Conservation (phyloP, 768 basidiomycete genomes). For the Dioszegia hungarica region DNA sequence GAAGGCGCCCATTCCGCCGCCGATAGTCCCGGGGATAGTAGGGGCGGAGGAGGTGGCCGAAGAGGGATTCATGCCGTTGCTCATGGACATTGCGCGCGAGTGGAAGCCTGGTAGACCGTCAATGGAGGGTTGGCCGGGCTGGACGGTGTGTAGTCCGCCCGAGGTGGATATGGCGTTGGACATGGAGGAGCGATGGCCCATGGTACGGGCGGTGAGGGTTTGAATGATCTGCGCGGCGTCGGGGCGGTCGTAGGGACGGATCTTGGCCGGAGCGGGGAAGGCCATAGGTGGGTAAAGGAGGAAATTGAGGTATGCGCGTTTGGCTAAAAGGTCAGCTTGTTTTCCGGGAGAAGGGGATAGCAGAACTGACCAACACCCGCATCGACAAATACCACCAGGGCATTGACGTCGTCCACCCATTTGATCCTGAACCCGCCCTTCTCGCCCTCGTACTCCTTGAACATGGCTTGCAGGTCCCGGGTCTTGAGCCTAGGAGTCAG, state of each 20-base stretch:
- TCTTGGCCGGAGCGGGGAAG: slow-evolving; percentile 45
- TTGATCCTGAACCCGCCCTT: slow-evolving; percentile 97
- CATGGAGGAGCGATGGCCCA: slow-evolving; percentile 39
- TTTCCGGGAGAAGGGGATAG: neutral
- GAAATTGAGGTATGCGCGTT: slow-evolving; percentile 87
- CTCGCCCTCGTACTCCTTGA: slow-evolving; percentile 78
- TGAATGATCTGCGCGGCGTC: slow-evolving; percentile 67
- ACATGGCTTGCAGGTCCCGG: slow-evolving; percentile 86
- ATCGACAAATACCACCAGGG: slow-evolving; percentile 90
- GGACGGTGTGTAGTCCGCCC: neutral
- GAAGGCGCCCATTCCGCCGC: neutral
- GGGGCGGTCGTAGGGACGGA: slow-evolving; percentile 88
- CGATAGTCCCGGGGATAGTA: neutral
- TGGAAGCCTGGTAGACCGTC: slow-evolving; percentile 4
- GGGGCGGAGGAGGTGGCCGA: too few relatives aligned
- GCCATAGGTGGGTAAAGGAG: slow-evolving; percentile 67
- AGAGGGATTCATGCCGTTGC: neutral
- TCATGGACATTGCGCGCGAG: slow-evolving; percentile 6
- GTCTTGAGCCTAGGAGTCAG: slow-evolving; percentile 66
- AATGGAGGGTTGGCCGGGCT: neutral
- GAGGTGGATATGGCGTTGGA: slow-evolving; percentile 11
- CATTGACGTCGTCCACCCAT: slow-evolving; percentile 95
- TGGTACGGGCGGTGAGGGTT: slow-evolving; percentile 47
- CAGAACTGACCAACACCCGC: slow-evolving; percentile 71
- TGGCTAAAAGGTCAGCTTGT: slow-evolving; percentile 57